phyloP scores from a whole-genome alignment of 208 protist genomes.

The Leishmania braziliensis region DNA sequence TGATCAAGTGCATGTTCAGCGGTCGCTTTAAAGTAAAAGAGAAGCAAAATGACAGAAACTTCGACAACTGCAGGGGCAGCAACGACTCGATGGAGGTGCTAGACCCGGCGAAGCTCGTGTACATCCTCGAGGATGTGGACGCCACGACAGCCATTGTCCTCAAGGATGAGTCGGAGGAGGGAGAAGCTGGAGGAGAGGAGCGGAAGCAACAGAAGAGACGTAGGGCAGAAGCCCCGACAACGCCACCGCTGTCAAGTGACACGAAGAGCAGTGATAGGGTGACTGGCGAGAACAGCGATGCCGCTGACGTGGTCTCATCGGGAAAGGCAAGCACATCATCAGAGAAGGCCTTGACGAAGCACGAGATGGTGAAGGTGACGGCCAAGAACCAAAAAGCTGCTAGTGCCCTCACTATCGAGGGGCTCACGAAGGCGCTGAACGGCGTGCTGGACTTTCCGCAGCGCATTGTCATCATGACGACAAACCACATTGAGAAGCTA shows the following conservation, averaged over 20 bases:
- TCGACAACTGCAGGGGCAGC: not conserved
- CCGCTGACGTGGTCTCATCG: not conserved
- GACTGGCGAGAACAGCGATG: not conserved
- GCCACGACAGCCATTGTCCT: slow-evolving; percentile 67
- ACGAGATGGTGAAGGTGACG: slow-evolving; percentile 30
- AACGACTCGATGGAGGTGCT: slow-evolving; percentile 27
- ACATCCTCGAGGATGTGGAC: slow-evolving; percentile 89
- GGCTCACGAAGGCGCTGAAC: slow-evolving; percentile 93
- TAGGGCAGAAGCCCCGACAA: not conserved
- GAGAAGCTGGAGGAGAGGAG: not conserved
- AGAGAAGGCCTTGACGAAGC: slow-evolving; percentile 11
- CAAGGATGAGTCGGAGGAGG: slow-evolving; percentile 26
- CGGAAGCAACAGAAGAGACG: not conserved
- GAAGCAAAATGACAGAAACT: slow-evolving; percentile 9
- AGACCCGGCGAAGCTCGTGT: slow-evolving; percentile 70
- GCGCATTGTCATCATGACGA: slow-evolving; percentile 94
- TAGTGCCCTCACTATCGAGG: slow-evolving; percentile 58
- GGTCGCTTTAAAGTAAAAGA: slow-evolving; percentile 53
- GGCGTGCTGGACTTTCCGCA: slow-evolving; percentile 91
- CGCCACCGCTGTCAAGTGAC: not conserved
- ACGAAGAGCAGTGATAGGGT: not conserved
- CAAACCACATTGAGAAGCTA: slow-evolving; percentile 93
- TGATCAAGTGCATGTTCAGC: slow-evolving; percentile 89
- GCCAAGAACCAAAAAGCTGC: slow-evolving; percentile 6
- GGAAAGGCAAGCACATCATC: slow-evolving; percentile 6